Percentiles rank a stretch among this genome's conserved stretches.
phyloP scores from a whole-genome alignment of 1,139 yeast genomes.

The Yamadazyma taylorii region DNA sequence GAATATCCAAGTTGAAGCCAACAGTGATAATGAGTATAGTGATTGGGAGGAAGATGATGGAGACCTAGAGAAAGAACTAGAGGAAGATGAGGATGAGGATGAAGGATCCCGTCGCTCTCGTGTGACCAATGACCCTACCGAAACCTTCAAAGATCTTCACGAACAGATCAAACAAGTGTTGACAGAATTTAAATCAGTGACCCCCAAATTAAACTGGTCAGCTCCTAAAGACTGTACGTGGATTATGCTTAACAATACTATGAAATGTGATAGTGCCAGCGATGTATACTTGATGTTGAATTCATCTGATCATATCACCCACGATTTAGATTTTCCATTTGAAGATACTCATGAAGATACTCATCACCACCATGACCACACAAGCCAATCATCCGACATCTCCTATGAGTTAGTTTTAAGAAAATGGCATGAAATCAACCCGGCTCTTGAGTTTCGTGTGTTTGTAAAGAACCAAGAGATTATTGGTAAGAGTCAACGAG shows the following conservation, averaged over 20 bases:
- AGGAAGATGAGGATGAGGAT: constrained; percentile 3
- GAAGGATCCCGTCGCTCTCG: too few relatives aligned
- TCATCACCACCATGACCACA: too few relatives aligned
- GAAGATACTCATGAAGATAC: constrained; percentile 34
- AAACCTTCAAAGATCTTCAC: constrained; percentile 59
- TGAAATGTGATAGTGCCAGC: constrained; percentile 65
- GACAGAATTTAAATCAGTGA: constrained; percentile 52
- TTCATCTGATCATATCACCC: constrained; percentile 83
- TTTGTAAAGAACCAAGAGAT: constrained; percentile 65
- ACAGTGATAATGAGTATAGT: constrained; percentile 65
- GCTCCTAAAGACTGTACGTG: constrained; percentile 94
- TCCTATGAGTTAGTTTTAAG: constrained; percentile 69
- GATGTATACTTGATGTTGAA: constrained; percentile 81
- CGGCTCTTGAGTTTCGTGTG: constrained; percentile 87
- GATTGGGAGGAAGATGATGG: constrained; percentile 73
- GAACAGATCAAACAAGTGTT: constrained; percentile 41
- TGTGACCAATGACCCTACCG: constrained; percentile 42
- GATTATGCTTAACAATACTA: constrained; percentile 78
- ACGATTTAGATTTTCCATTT: constrained; percentile 77
- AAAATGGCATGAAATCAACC: constrained; percentile 78
- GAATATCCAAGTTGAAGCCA: constrained; percentile 27
- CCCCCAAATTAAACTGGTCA: constrained; percentile 95
- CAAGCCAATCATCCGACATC: too few relatives aligned
- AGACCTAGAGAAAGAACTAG: too few relatives aligned
- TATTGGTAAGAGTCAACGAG: constrained; percentile 81